Base-by-base conservation (phyloP, 2,329 filamentous ascomycete species). In the Fusarium sp. region DNA sequence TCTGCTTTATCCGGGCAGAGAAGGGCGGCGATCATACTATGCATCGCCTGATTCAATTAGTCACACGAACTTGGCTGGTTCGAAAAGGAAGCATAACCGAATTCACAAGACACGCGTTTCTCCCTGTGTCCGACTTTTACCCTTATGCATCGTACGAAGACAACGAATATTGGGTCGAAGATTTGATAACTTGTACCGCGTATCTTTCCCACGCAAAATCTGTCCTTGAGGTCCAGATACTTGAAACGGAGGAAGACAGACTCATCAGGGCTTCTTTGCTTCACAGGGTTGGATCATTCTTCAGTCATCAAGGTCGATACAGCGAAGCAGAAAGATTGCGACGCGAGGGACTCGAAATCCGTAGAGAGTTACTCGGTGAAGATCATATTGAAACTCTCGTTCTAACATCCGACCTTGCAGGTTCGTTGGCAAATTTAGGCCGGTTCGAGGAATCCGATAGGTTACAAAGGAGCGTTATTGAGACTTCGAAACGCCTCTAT, bases 41-140 rank as follows among this genome's bases (percentile, higher is more conserved):
- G 74, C 81, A 83, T 54, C 77, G 79, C 2, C 78, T 83, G 0
- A 73, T 83, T 1, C 81, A 83, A 17, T 50, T 82, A 10, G 77
- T 79, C 0, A 81, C 79, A 0, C 75, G 65, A 7, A 78, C 75
- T 39, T 82, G 80, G 76, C 62, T 83, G 5, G 11, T 11, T 0
- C 38, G 58, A 0, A 66, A 75, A 35, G 64, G 53, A 4, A 65
- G 5, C 0, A 56, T 70, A 11, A 2, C 10, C 1, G 31, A 62
- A 4, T 80, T 77, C 15, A 60, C 68, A 0, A 42, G 53, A 25
- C 36, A 70, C 7, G 80, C 80, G 0, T 50, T 81, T 0, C 25
- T 50, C 1, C 59, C 65, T 0, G 74, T 81, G 11, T 72, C 71
- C 0, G 12, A 69, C 0, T 35, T 42, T 5, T 81, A 77, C 7